Conservation (phyloP, 2,329 filamentous ascomycete species). For the Aspergillus uvarum region DNA sequence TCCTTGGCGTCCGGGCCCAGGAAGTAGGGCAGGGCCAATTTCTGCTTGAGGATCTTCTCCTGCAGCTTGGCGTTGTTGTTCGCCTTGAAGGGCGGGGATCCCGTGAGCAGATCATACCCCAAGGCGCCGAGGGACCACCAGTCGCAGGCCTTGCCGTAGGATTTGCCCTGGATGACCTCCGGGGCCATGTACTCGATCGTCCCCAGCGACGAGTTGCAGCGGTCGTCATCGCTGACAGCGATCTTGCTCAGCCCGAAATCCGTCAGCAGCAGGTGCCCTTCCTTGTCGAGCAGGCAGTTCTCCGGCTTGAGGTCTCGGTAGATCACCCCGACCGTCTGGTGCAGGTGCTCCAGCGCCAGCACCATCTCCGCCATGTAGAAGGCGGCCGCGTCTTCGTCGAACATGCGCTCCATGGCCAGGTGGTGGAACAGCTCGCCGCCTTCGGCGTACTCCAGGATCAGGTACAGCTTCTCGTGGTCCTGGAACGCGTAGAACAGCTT, state of each 20-base stretch:
- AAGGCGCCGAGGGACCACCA: slow-evolving; percentile 98
- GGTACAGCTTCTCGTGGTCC: slow-evolving; percentile 93
- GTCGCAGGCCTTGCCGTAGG: slow-evolving; percentile 92
- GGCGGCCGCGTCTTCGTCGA: slow-evolving; percentile 79
- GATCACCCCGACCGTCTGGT: slow-evolving; percentile 87
- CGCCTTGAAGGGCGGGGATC: slow-evolving; percentile 84
- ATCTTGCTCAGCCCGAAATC: slow-evolving; percentile 98
- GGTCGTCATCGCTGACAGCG: slow-evolving; percentile 66
- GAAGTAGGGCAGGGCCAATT: slow-evolving; percentile 85
- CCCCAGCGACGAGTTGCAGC: slow-evolving; percentile 86
- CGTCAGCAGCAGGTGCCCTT: slow-evolving; percentile 89
- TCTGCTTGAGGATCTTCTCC: slow-evolving; percentile 92
- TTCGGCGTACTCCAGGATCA: slow-evolving; percentile 96
- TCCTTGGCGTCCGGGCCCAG: slow-evolving; percentile 91
- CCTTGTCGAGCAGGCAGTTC: slow-evolving; percentile 88
- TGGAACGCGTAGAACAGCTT: slow-evolving; percentile 99
- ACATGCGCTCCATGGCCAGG: slow-evolving; percentile 90
- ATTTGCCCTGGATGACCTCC: slow-evolving; percentile 82
- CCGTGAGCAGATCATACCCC: slow-evolving; percentile 88
- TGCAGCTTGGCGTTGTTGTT: slow-evolving; percentile 93
- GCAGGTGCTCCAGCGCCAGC: slow-evolving; percentile 87
- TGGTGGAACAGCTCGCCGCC: slow-evolving; percentile 98
- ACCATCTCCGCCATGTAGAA: slow-evolving; percentile 99
- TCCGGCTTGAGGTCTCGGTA: slow-evolving; percentile 98
- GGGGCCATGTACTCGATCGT: slow-evolving; percentile 99